Base-by-base conservation (phyloP, 83 land plant species). In the Thuja plicata region DNA sequence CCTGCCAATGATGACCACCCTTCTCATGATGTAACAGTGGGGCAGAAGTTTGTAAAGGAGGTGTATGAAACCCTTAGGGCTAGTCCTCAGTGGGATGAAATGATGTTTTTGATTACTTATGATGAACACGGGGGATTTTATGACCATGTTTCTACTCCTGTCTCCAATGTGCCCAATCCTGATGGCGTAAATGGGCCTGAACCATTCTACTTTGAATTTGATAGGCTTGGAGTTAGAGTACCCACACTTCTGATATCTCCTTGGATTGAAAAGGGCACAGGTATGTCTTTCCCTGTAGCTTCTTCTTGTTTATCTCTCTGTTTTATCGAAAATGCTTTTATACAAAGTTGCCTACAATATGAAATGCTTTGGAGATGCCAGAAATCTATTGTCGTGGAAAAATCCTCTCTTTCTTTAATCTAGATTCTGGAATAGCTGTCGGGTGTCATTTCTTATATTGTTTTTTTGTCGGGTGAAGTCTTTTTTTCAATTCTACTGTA, bases 71-170 rank as follows among this genome's bases (percentile, higher is more conserved):
- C 96, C 16, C 92, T 98, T 50, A 91, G 99, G 77, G 93, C 94
- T 21, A 96, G 99, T 57, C 99, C 97, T 0, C 99, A 98, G 73
- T 98, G 99, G 99, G 95, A 98, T 30, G 96, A 95, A 82, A 95
- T 91, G 92, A 94, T 96, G 90, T 86, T 98, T 40, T 45, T 98
- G 82, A 96, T 98, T 83, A 98, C 99, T 8, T 98, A 98, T 78
- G 99, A 98, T 89, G 99, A 98, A 92, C 99, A 98, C 79, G 99
- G 99, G 21, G 99, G 99, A 48, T 98, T 97, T 87, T 98, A 96
- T 86, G 99, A 98, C 85, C 99, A 98, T 89, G 99, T 97, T 55
- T 96, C 99, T 15, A 98, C 99, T 5, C 99, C 99, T 0, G 95
- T 95, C 45, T n/a, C 89, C 3, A 91, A 93, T 24, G 99, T 98